Base-by-base conservation (phyloP, 805 yeast species). In the Myxozyma kluyveri region DNA sequence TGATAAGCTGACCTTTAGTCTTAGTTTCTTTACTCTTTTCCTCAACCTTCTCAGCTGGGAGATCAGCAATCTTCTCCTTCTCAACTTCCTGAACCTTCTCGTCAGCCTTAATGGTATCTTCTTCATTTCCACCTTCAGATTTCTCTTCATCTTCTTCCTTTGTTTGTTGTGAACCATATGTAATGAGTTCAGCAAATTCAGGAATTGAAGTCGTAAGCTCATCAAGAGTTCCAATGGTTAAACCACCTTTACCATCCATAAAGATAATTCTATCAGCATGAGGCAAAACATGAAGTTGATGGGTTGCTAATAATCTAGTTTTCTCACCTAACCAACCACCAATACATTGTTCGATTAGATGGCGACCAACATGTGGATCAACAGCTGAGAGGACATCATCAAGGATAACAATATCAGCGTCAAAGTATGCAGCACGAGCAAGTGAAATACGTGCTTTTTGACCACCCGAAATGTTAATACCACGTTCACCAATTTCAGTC, bases 341-440 rank as follows among this genome's bases (percentile, higher is more conserved):
- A 40, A 88, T 67, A 68, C 96, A 88, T 38, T 79, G 72, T 27
- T 80, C 78, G 77, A 88, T 78, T 45, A 88, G 84, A 60, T 82
- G 86, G 48, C 78, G 80, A 14, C 95, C 93, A 22, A 88, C 95
- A 62, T 86, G 80, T 9, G 95, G 86, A 70, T 88, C 96, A 14
- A 88, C 95, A 2, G 96, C 96, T 72, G 88, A 81, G 54, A 88
- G 72, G 6, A 87, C 89, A 66, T 88, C 96, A 64, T 88, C 96
- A 50, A 88, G 69, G 43, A 88, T 67, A 12, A 86, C 71, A 36
- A 86, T 78, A 56, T 85, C 88, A 18, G 77, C 73, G 36, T 78
- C 75, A 19, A 80, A 77, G 62, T 88, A 88, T 1, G 84, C 88
- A 1, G 93, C 86, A 61, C 96, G 77, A 1, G 96, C 96, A 47